Conservation (phyloP, 495 filamentous ascomycete species). For the Chlorociboria aeruginascens region DNA sequence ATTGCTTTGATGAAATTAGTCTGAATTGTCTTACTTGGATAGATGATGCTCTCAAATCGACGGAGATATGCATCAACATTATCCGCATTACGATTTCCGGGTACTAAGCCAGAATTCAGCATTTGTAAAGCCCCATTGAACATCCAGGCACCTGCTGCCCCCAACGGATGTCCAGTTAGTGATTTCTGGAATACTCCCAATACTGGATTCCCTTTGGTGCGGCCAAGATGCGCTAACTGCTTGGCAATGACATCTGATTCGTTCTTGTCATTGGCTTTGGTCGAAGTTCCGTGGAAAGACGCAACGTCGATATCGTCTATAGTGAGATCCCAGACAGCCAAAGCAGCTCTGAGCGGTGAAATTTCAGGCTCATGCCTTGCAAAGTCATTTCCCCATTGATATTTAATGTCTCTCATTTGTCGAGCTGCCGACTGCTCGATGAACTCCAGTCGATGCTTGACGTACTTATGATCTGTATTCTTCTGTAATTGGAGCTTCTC, state of each 20-base stretch:
- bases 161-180: slow-evolving; percentile 95
- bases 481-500: slow-evolving; percentile 39
- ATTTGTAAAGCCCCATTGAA: slow-evolving; percentile 94
- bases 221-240: slow-evolving; percentile 85
- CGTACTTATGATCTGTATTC: neutral
- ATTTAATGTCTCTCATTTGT: neutral
- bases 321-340: slow-evolving; percentile 95
- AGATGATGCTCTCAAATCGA: slow-evolving; percentile 89
- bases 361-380: slow-evolving; percentile 89
- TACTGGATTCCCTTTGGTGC: slow-evolving; percentile 83
- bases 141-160: slow-evolving; percentile 98
- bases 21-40: slow-evolving; percentile 84
- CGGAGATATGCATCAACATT: slow-evolving; percentile 90
- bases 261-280: slow-evolving; percentile 96
- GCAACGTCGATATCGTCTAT: slow-evolving; percentile 88
- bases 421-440: neutral
- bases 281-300: slow-evolving; percentile 98
- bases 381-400: slow-evolving; percentile 75
- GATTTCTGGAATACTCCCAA: slow-evolving; percentile 98
- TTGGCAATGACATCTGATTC: slow-evolving; percentile 93
- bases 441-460: neutral
- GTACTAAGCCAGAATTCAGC: slow-evolving; percentile 79
- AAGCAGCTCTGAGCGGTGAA: slow-evolving; percentile 79
- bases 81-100: slow-evolving; percentile 93
- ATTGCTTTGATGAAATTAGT: slow-evolving; percentile 95